phyloP scores from a whole-genome alignment of 2,329 filamentous ascomycete species.

The Hypoxylon sp. region DNA sequence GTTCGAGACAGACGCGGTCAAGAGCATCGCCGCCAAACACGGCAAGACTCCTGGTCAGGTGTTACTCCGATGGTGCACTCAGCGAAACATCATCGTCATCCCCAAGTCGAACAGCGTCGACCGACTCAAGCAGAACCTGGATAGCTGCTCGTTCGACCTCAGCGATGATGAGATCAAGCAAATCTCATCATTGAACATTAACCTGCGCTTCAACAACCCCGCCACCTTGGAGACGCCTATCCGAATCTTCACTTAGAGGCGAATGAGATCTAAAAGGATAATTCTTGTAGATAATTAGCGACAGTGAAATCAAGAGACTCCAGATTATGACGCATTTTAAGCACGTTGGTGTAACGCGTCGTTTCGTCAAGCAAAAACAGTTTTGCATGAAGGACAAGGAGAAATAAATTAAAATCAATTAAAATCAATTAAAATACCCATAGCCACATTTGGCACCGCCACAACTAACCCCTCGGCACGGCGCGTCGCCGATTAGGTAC shows the following conservation, averaged over 20 bases:
- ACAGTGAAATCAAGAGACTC: neutral
- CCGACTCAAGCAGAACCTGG: conserved; percentile 65
- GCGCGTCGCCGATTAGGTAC: conserved; percentile 17
- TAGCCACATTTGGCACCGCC: conserved; percentile 20
- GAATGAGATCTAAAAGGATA: neutral
- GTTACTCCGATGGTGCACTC: conserved; percentile 73
- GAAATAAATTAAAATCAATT: neutral
- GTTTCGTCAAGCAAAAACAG: no score
- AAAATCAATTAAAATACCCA: neutral
- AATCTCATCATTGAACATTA: conserved; percentile 63
- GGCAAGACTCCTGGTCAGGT: conserved; percentile 72
- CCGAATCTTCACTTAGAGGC: conserved; percentile 49
- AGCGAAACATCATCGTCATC: conserved; percentile 70
- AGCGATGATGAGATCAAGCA: conserved; percentile 64
- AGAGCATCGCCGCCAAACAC: conserved; percentile 65
- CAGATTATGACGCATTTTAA: neutral
- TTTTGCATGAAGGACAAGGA: neutral
- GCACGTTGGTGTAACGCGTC: neutral
- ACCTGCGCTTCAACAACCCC: conserved; percentile 69
- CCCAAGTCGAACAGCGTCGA: conserved; percentile 69
- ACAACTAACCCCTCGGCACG: conserved; percentile 1
- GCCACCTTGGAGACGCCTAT: conserved; percentile 44
- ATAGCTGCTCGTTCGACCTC: conserved; percentile 65
- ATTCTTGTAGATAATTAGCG: conserved; percentile 2
- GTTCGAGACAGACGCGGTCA: conserved; percentile 57